Evolutionary conservation across 805 yeast species (phyloP).

Genomic region (Candida sonorensis): DNA sequence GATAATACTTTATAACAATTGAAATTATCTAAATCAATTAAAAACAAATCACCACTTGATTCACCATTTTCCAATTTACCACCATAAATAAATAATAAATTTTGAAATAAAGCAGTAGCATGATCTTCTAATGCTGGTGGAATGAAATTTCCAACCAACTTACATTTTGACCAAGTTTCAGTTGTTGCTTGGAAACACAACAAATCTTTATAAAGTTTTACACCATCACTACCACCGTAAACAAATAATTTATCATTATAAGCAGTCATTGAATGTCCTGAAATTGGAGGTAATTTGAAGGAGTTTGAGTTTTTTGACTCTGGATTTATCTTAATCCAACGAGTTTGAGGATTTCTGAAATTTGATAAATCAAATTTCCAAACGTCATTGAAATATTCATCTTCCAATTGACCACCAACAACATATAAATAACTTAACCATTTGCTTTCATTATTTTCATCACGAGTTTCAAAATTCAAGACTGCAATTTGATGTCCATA

Average conservation of each 20-base stretch:
- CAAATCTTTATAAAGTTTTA: slow-evolving; percentile 62
- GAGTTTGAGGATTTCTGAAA: slow-evolving; percentile 74
- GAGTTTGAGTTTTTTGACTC: too few species aligned
- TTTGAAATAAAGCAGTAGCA: slow-evolving; percentile 72
- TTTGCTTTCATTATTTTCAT: slow-evolving; percentile 24
- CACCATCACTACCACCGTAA: slow-evolving; percentile 83
- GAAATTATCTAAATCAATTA: slow-evolving; percentile 66
- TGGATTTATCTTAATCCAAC: slow-evolving; percentile 77
- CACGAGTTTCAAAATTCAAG: slow-evolving; percentile 49
- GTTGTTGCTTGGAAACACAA: slow-evolving; percentile 71
- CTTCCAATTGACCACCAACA: slow-evolving; percentile 91
- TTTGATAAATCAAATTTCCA: slow-evolving; percentile 82
- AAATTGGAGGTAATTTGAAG: slow-evolving; percentile 85
- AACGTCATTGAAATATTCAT: slow-evolving; percentile 74
- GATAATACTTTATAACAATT: slow-evolving; percentile 56
- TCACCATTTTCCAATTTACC: slow-evolving; percentile 76
- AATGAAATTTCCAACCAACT: slow-evolving; percentile 50
- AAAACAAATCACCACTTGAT: slow-evolving; percentile 57
- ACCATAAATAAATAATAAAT: slow-evolving; percentile 78
- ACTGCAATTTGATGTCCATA: slow-evolving; percentile 91
- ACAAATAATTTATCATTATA: slow-evolving; percentile 73
- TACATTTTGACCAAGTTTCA: slow-evolving; percentile 65
- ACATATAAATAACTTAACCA: slow-evolving; percentile 56
- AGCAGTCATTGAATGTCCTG: slow-evolving; percentile 86
- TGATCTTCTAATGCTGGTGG: slow-evolving; percentile 93